These are phyloP conservation scores for Cryptosporidium andersoni DNA, from an alignment of 169 alveolate species.

Conservation along the genomic window DNA sequence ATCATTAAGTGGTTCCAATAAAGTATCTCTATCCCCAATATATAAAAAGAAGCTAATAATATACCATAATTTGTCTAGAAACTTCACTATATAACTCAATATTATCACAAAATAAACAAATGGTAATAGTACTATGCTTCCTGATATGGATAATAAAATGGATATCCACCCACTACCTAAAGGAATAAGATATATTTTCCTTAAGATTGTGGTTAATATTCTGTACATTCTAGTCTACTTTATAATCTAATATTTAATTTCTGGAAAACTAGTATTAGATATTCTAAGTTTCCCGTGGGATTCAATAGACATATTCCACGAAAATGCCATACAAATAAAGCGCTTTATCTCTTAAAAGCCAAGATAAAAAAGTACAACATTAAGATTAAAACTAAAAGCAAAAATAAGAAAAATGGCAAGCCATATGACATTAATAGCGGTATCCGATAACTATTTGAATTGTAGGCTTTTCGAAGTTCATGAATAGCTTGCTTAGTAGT, in stretches of 20 bases:
- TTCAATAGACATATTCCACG: too few species aligned
- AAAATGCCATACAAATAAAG: not conserved
- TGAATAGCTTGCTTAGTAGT: conserved; percentile 42
- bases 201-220: not conserved
- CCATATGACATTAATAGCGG: conserved; percentile 26
- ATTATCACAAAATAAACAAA: conserved; percentile 5
- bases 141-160: conserved; percentile 23
- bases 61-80: conserved; percentile 38
- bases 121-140: conserved; percentile 38
- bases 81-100: conserved; percentile 20
- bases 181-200: conserved; percentile 40
- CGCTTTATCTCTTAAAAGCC: too few species aligned
- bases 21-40: conserved; percentile 20
- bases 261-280: too few species aligned
- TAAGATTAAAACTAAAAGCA: conserved; percentile 16
- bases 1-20: conserved; percentile 56
- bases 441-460: conserved; percentile 15
- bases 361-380: not conserved
- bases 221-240: too few species aligned
- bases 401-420: conserved; percentile 27
- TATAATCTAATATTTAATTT: too few species aligned
- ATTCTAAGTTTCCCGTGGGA: too few species aligned
- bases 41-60: conserved; percentile 14
- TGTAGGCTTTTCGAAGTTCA: conserved; percentile 50
- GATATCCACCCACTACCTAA: conserved; percentile 59